Evolutionary conservation across 768 basidiomycete species (phyloP), one percentile per base, ranked within the genome.

Genomic region (Cytidiella melzeri): DNA sequence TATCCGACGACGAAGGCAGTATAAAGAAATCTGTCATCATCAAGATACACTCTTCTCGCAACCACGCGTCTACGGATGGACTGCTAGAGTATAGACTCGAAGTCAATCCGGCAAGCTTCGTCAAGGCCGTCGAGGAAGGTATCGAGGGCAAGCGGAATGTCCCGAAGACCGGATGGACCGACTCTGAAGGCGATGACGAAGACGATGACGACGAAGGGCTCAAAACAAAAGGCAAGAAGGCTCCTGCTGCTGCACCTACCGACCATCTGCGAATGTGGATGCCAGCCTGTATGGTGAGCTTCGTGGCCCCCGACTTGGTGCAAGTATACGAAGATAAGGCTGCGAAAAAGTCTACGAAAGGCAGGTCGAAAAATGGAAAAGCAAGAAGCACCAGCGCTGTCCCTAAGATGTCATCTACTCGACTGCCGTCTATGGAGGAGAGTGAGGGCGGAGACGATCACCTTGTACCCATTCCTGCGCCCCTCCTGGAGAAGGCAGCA

Each of bases 81-180:
- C 68, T 81, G 1, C 70, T 82, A 37, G 92, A 95, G 64, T 92
- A 91, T 56, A 84, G 92, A 1, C 68, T 94, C 11, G 84, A 91
- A 57, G 72, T 92, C 45, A 75, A 79, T 5, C 91, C 87, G 0
- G 71, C 72, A 4, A 73, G 76, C 41, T 75, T 92, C 19, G 85
- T 88, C 4, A 69, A 67, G 3, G 69, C 88, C 0, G 76, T 83
- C 11, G 82, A 81, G 55, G 74, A 73, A 0, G 87, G 87, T 0
- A 74, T 94, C 45, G 71, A 73, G 47, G 87, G 86, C 6, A 67
- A 74, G 18, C 75, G 89, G 3, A 61, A 63, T 23, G 60, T 60
- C 11, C 57, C 61, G 45, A 46, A 26, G 52, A 47, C 28, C 53
- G 52, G 42, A 7, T 46, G 47, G 46, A 53, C 40, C 41, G 52